Evolutionary conservation across 352 stramenopile genomes (phyloP), one percentile per base, ranked within the genome.

Genomic region (Thalassiosira mediterranea): DNA sequence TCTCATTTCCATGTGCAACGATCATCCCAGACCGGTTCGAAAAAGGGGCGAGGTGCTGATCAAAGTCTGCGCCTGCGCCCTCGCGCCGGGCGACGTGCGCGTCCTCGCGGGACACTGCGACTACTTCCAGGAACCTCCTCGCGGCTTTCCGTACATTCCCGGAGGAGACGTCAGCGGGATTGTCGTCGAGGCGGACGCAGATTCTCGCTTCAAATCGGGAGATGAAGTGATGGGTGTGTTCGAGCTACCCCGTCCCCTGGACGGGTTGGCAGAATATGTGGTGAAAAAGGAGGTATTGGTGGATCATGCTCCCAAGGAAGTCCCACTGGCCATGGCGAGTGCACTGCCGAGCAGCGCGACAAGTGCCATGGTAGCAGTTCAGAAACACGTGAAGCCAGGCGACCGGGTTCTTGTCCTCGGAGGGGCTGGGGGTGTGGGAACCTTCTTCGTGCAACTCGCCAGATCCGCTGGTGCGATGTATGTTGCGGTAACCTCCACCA

Each of bases 341-440:
- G 40, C 57, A n/a, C 34, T 88, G 10, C 66, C 80, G 23, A 72
- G 68, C 32, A 72, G 52, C 52, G 76, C 68, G 49, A 19, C 85
- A 4, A 80, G 49, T 46, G 79, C 79, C 1, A 57, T 83, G 46
- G 49, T 63, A 46, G 79, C 68, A 21, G 54, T 68, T 13, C 60
- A 60, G 26, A 72, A 66, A 7, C 56, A 81, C 32, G 68, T 81
- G 4, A 69, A 76, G 40, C 31, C 64, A 23, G 75, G 71, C 25
- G 38, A 84, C 31, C 63, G 75, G 28, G 76, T 88, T 0, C 37
- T 89, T 47, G 66, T 89, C 23, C 60, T 89, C 54, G 83, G 83
- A 47, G 78, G 83, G 34, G 70, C 66, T 69, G 83, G 83, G 37
- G 83, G 71, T 42, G 70, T 88, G 40, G 79, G 83, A 34, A 80